Base-by-base conservation (phyloP, 2,329 filamentous ascomycete genomes). In the Pleomassaria siparia region DNA sequence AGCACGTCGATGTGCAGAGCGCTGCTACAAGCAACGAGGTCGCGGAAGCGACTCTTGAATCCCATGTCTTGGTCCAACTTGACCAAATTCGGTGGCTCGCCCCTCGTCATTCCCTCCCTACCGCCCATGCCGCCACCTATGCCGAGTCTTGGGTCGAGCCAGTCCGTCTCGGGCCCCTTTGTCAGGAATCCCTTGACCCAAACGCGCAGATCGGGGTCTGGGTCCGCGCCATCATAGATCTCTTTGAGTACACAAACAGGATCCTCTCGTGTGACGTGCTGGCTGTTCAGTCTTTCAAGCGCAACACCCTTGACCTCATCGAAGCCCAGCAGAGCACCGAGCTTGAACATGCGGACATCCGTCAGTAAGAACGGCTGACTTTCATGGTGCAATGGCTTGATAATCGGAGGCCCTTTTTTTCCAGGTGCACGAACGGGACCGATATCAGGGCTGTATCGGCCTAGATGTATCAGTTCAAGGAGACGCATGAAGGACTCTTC, bases 261-360 rank as follows among this genome's bases (percentile, higher is more conserved):
- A 40, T 74, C 64, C 43, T 73, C 70, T 24, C 54, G 49, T 2
- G 67, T 67, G 29, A 56, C 47, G 12, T 54, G 51, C 29, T 70
- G 61, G 0, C 51, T 41, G 43, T 66, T 66, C 32, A 75, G 54
- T 2, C 69, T 59, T 1, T 62, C 40, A 8, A 75, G 51, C 4
- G 70, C 66, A 24, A 70, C 58, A 1, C 40, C 48, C 28, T 63
- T 62, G 28, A 74, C 57, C 37, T 75, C 72, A 12, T 63, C 56
- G 45, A 74, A 74, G 16, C 63, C 58, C 50, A 73, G 62, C 2
- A 51, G 46, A 22, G 51, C 54, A 9, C 66, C 70, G 4, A 71
- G 52, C 48, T 70, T 70, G 55, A 69, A 56, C 30, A 66, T 54
- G 13, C 48, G 47, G 24, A 69, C 58, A 25, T 66, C 59, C 9